Evolutionary conservation across 2,329 filamentous ascomycete genomes (phyloP).

Genomic region (Hirsutella minnesotensis): DNA sequence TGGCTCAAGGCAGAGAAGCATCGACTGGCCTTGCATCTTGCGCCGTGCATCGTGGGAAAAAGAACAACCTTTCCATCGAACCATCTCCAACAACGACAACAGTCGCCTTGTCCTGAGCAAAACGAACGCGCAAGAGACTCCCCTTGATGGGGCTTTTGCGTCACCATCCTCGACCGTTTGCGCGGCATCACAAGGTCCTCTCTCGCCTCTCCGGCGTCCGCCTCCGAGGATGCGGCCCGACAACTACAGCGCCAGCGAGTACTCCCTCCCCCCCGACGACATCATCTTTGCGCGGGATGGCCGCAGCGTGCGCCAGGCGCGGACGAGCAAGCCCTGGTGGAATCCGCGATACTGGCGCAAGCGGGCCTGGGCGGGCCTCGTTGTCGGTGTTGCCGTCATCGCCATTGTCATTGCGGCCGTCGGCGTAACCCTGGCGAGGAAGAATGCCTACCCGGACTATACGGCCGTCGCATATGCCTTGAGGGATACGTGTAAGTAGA

Average conservation of each 20-base stretch:
- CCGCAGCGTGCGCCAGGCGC: conserved; percentile 10
- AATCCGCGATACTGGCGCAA: conserved; percentile 42
- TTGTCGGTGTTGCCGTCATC: conserved; percentile 28
- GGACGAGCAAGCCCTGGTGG: conserved; percentile 24
- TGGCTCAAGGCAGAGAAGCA: too few relatives aligned
- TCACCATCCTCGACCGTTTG: too few relatives aligned
- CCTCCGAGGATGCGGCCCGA: conserved; percentile 1
- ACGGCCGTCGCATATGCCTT: conserved; percentile 32
- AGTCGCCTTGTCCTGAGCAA: too few relatives aligned
- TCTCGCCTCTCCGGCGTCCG: too few relatives aligned
- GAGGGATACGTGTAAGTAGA: conserved; percentile 33
- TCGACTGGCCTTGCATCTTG: too few relatives aligned
- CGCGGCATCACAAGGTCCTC: too few relatives aligned
- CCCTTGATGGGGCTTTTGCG: too few relatives aligned
- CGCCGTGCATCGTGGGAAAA: too few relatives aligned
- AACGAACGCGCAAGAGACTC: too few relatives aligned
- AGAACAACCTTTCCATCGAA: too few relatives aligned
- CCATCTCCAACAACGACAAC: too few relatives aligned
- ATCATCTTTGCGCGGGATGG: conserved; percentile 11
- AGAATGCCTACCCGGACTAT: conserved; percentile 37
- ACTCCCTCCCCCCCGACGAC: conserved; percentile 16
- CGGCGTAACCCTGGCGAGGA: conserved; percentile 25
- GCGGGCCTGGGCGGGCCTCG: conserved; percentile 32
- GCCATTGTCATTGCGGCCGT: conserved; percentile 36
- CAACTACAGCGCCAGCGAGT: conserved; percentile 12